Conservation (phyloP, 2,329 filamentous ascomycete species). For the Botryotinia calthae region DNA sequence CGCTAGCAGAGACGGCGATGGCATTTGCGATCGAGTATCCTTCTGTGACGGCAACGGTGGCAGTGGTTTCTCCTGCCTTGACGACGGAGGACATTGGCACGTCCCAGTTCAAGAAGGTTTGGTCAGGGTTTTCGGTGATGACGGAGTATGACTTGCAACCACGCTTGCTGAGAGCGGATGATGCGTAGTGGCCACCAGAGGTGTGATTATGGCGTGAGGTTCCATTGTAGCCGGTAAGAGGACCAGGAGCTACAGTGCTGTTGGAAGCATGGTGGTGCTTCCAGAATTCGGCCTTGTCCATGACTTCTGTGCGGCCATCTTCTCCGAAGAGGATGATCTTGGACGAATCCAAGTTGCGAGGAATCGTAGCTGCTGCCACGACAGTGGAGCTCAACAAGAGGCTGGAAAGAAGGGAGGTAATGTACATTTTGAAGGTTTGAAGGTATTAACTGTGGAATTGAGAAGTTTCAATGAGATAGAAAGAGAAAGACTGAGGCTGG, state of each 20-base stretch:
- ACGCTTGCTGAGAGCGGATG: background rate
- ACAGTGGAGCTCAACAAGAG: slow-evolving; percentile 14
- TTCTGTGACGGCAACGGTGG: background rate
- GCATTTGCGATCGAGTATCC: slow-evolving; percentile 1
- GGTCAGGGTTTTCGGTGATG: background rate
- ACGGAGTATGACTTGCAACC: slow-evolving; percentile 1
- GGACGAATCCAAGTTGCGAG: background rate
- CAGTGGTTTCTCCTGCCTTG: background rate
- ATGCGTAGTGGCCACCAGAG: too few species aligned
- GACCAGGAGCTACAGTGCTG: background rate
- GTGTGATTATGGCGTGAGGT: background rate
- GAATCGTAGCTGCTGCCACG: background rate
- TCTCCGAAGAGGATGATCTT: slow-evolving; percentile 8
- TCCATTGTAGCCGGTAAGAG: background rate
- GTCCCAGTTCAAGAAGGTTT: background rate
- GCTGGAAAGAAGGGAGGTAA: background rate
- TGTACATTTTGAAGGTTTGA: slow-evolving; percentile 2
- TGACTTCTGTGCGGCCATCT: slow-evolving; percentile 9
- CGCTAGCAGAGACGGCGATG: background rate
- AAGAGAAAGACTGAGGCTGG: slow-evolving; percentile 4
- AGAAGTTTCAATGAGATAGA: background rate
- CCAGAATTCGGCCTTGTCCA: slow-evolving; percentile 13
- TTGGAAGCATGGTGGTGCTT: background rate
- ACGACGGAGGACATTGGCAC: slow-evolving; percentile 7
- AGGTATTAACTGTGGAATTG: background rate